phyloP scores from a whole-genome alignment of 805 yeast genomes.

The Hanseniaspora thailandica region DNA sequence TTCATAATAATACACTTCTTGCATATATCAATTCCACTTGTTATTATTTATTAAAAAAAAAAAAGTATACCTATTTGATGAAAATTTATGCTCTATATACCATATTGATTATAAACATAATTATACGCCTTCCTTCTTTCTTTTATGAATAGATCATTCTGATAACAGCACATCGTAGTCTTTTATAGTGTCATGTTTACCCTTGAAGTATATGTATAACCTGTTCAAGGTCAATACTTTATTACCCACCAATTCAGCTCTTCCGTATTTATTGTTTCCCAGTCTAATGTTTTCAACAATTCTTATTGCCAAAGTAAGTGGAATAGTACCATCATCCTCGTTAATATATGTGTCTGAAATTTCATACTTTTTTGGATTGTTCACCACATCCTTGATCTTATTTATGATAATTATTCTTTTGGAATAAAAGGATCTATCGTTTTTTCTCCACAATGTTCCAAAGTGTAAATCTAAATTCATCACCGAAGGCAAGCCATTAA shows the following conservation, averaged over 20 bases:
- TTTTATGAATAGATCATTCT: background rate
- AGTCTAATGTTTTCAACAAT: constrained; percentile 25
- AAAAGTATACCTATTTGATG: too few relatives aligned
- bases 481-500: constrained; percentile 24
- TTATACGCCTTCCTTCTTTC: background rate
- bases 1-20: background rate
- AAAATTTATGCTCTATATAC: too few relatives aligned
- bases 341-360: constrained; percentile 18
- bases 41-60: too few relatives aligned
- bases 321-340: constrained; percentile 4
- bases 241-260: constrained; percentile 15
- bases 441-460: constrained; percentile 26
- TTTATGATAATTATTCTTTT: constrained; percentile 25
- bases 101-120: too few relatives aligned
- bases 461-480: constrained; percentile 23
- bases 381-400: constrained; percentile 20
- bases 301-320: constrained; percentile 20
- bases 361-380: constrained; percentile 20
- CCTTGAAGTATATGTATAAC: constrained; percentile 24
- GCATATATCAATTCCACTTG: background rate
- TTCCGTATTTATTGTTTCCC: constrained; percentile 23
- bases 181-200: constrained; percentile 20
- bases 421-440: constrained; percentile 24
- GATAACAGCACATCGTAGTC: constrained; percentile 22
- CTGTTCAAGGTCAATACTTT: constrained; percentile 22